Base-by-base conservation (phyloP, 2,329 filamentous ascomycete species). In the Penicillium sp. region DNA sequence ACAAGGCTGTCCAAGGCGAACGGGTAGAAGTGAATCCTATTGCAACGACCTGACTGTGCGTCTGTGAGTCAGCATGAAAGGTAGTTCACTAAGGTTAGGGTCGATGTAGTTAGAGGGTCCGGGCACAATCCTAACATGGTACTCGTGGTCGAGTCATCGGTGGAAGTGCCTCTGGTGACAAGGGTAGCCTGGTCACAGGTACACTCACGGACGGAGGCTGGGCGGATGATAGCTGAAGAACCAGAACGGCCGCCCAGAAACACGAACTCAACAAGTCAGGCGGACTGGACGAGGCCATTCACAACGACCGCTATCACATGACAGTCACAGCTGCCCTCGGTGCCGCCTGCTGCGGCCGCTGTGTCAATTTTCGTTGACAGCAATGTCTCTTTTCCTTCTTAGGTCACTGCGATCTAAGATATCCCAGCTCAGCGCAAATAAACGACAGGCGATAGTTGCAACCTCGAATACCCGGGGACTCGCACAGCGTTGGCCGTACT, bases 301-400 rank as follows among this genome's bases (percentile, higher is more conserved):
- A 14, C 41, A 43, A 40, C 11, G 11, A 33, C n/a, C n/a, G 35
- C 18, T 24, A 55, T 58, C 59, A 60, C 59, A 60, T 60, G 59
- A 58, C 47, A 60, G 36, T 37, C 19, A 37, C 44, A 60, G 50
- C 18, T 51, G 50, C 47, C 54, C 19, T 31, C 40, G 24, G 31
- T 50, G 40, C 43, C 35, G 40, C 43, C 35, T 47, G 27, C 54
- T 43, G 31, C 47, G 54, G 46, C 36, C 39, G 41, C 36, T 46
- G 40, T 35, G 37, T 22, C 16, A 56, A 40, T 5, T 60, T 56
- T 24, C 22, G 22, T 22, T 16, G 19, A 5, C 22, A 22, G 22
- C 22, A 27, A 18, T 43, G 41, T 44, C 24, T 11, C 6, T 44
- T 3, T 16, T 22, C 16, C 7, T 19, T 2, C 40, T 14, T 14